These are phyloP conservation scores for Trichoderma erinaceum DNA, from an alignment of 495 filamentous ascomycete species.

Conservation along the genomic window DNA sequence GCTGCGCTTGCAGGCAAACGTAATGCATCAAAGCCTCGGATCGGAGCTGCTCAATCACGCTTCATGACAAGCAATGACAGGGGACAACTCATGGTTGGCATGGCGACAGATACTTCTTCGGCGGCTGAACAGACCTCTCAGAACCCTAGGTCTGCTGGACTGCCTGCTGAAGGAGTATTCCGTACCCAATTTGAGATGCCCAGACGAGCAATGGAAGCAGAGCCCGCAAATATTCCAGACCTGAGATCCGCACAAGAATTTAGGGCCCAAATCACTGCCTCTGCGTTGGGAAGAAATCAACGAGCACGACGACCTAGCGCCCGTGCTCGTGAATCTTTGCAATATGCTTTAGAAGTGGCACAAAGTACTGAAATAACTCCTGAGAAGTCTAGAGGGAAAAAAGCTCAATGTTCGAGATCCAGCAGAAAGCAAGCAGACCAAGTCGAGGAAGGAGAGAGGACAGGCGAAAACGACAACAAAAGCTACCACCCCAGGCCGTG, in stretches of 20 bases:
- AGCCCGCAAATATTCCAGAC: background rate
- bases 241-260: background rate
- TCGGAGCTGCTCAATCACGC: background rate
- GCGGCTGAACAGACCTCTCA: background rate
- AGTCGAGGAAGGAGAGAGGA: background rate
- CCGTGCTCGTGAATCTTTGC: background rate
- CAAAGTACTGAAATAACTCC: background rate
- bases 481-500: background rate
- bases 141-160: background rate
- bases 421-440: background rate
- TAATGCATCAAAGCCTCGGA: background rate
- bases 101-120: background rate
- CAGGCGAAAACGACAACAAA: background rate
- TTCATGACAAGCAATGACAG: constrained; percentile 10
- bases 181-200: background rate
- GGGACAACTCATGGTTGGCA: constrained; percentile 1
- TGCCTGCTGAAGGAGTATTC: background rate
- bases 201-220: background rate
- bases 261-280: background rate
- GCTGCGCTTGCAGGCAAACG: background rate
- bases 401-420: background rate
- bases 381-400: background rate
- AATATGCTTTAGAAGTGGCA: background rate
- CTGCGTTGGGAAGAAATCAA: background rate
- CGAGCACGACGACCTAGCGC: background rate